Conservation (phyloP, 345 rosid species). For the Eucalyptus pauciflora region DNA sequence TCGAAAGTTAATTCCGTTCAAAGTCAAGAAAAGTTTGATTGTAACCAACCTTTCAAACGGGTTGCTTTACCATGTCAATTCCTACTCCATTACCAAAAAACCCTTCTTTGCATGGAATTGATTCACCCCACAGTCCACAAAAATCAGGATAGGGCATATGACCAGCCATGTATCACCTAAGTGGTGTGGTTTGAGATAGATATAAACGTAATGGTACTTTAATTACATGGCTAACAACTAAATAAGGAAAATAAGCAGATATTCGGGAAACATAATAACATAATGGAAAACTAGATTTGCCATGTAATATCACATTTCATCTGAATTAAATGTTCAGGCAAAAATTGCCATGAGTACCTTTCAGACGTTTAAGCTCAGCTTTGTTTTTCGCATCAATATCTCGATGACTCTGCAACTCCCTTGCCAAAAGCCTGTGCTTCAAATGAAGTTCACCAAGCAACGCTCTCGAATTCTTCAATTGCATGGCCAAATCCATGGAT, state of each 20-base stretch:
- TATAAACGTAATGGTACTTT: neutral
- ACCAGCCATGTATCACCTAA: neutral
- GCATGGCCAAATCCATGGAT: conserved; percentile 32
- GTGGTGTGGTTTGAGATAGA: neutral
- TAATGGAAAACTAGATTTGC: neutral
- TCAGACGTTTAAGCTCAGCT: conserved; percentile 49
- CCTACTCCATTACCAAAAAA: neutral
- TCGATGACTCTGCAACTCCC: conserved; percentile 45
- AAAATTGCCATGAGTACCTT: conserved; percentile 31
- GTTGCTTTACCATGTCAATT: neutral
- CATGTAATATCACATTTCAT: neutral
- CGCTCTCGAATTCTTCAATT: conserved; percentile 56
- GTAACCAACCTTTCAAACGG: neutral
- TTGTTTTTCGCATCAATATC: conserved; percentile 62
- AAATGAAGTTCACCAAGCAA: conserved; percentile 53
- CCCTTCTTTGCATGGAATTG: neutral
- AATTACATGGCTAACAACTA: neutral
- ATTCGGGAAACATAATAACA: neutral
- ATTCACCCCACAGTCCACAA: neutral
- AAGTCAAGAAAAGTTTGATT: neutral
- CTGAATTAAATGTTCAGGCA: neutral
- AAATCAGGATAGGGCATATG: neutral
- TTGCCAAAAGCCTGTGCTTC: conserved; percentile 51
- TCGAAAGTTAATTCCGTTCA: neutral
- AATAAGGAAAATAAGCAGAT: neutral